Evolutionary conservation across 202 grass and related monocot genomes (phyloP).

Genomic region (Dendrocalamus latiflorus): DNA sequence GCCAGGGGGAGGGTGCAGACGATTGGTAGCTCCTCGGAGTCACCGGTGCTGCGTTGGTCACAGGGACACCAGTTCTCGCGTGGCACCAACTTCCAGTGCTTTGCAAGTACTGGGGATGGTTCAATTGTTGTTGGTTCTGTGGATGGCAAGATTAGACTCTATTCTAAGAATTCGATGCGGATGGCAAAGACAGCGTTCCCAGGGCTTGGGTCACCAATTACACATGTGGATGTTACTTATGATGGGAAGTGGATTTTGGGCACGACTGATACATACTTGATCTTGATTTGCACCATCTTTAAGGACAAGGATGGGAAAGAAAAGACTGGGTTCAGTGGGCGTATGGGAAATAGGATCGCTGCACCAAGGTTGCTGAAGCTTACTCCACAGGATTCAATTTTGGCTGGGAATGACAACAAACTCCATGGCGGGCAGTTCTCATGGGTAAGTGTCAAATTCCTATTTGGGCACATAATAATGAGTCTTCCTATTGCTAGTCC

Average conservation of each 20-base stretch:
- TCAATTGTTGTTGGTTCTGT: slow-evolving; percentile 75
- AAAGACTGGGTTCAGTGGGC: slow-evolving; percentile 75
- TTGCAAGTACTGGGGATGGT: slow-evolving; percentile 80
- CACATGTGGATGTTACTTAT: slow-evolving; percentile 73
- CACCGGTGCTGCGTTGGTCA: slow-evolving; percentile 66
- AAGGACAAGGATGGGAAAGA: slow-evolving; percentile 94
- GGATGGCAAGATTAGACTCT: slow-evolving; percentile 85
- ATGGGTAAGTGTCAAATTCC: slow-evolving; percentile 55
- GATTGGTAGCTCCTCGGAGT: slow-evolving; percentile 46
- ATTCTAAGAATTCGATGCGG: slow-evolving; percentile 72
- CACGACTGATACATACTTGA: slow-evolving; percentile 73
- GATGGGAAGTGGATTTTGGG: slow-evolving; percentile 88
- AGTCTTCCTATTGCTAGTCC: neutral
- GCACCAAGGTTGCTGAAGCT: slow-evolving; percentile 85
- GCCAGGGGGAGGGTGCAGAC: slow-evolving; percentile 68
- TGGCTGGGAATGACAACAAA: slow-evolving; percentile 66
- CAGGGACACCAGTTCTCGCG: slow-evolving; percentile 79
- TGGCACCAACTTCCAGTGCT: slow-evolving; percentile 88
- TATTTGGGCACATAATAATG: neutral
- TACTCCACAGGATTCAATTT: slow-evolving; percentile 70
- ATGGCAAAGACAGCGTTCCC: slow-evolving; percentile 91
- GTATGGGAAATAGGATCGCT: slow-evolving; percentile 73
- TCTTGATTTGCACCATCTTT: slow-evolving; percentile 80
- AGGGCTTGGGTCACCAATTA: slow-evolving; percentile 71
- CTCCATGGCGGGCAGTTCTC: slow-evolving; percentile 87